phyloP scores from a whole-genome alignment of 2,329 filamentous ascomycete genomes.

The Paecilomyces sp. region DNA sequence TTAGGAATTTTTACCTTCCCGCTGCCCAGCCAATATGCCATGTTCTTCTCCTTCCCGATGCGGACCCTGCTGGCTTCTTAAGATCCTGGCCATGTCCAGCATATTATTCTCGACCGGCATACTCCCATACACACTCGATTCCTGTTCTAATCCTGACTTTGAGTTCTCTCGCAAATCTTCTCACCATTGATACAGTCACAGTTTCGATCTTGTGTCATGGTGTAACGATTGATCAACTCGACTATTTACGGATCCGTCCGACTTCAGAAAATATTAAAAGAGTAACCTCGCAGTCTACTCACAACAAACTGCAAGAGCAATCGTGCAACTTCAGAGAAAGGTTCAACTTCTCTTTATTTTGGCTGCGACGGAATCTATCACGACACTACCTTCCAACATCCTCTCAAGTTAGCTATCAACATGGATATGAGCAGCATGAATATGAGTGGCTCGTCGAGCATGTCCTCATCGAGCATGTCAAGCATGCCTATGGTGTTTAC shows the following conservation, averaged over 20 bases:
- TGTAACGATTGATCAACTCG: neutral
- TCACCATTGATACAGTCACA: neutral
- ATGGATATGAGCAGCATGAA: constrained; percentile 5
- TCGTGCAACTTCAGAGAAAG: neutral
- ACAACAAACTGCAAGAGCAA: neutral
- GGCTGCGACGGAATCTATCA: neutral
- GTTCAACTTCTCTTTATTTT: neutral
- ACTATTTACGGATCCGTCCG: neutral
- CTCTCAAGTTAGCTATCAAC: neutral
- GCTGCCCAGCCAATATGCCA: neutral
- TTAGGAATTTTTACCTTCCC: neutral
- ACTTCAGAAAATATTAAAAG: neutral
- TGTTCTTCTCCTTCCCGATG: neutral
- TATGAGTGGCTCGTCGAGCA: constrained; percentile 4
- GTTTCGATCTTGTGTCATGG: neutral
- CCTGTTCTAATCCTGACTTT: neutral
- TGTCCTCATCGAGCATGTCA: constrained; percentile 6
- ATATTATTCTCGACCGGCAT: neutral
- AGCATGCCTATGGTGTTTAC: constrained; percentile 42
- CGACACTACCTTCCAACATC: neutral
- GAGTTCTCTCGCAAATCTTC: neutral
- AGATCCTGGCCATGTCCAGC: neutral
- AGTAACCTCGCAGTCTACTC: neutral
- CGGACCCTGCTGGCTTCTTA: neutral
- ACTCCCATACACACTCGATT: neutral